Base-by-base conservation (phyloP, 495 filamentous ascomycete species). In the Hypomontagnella submonticulosa region DNA sequence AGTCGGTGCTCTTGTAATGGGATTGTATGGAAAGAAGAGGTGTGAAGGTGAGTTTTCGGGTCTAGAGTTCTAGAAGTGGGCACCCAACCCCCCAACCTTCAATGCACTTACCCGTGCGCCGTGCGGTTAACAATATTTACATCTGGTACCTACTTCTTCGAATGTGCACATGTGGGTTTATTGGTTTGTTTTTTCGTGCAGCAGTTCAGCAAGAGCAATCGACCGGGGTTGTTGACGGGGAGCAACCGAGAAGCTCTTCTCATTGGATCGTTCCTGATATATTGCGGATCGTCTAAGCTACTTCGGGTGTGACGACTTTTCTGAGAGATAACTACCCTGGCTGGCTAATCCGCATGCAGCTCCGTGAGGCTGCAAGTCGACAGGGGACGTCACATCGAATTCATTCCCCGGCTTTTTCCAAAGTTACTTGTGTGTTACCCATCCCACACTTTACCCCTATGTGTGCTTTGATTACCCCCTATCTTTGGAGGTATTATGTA, bases 261-360 rank as follows among this genome's bases (percentile, higher is more conserved):
- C 7, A 73, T 73, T 70, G 70, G 70, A 2, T 13, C 9, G 66
- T 66, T 27, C 62, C 66, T 70, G 66, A 34, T 13, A 23, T 53
- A 44, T 32, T 51, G 37, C 54, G 67, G 67, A 59, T 57, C 41
- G 10, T 27, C 34, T 42, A 30, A 48, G 19, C 70, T 63, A n/a
- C 36, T 65, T 61, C 23, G 4, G 46, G 57, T 46, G 66, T 63
- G 66, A 64, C 59, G 58, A n/a, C 41, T 54, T 51, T 49, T 47
- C 59, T 38, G 19, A 47, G 46, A 63, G 48, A 58, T 49, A 11
- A 1, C 3, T 27, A 54, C 36, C 64, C 53, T 61, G 34, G 46
- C 19, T 36, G 34, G 18, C 40, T 52, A 62, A 30, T 41, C 53
- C 52, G 47, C n/a, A 61, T 67, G 38, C 40, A 53, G 58, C 12